Base-by-base conservation (phyloP, 805 yeast genomes). In the Wickerhamiella azymoides region DNA sequence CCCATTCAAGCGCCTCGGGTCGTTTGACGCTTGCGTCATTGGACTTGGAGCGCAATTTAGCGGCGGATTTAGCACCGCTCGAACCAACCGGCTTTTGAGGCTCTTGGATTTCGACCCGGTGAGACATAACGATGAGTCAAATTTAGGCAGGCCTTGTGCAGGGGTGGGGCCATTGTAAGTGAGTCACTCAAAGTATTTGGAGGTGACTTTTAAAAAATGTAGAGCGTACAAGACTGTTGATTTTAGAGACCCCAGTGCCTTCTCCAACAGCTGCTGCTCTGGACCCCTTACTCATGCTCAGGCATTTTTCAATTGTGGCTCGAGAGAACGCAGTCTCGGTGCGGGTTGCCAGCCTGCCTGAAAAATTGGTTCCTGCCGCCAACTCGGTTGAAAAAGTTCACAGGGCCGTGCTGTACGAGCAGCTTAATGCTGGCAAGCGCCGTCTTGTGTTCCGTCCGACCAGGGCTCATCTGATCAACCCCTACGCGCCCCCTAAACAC, bases 31-130 rank as follows among this genome's bases (percentile, higher is more conserved):
- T 3, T 28, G 49, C 28, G 24, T 56, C 64, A 19, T 52, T 50
- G 14, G 67, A 62, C 42, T 54, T 51, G n/a, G 67, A 53, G n/a
- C 69, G 57, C 18, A 65, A 54, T 43, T 58, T 60, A 10, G 69
- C 69, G 1, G 69, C 67, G 9, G 56, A 47, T 16, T 56, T 56
- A 14, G 69, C 69, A 7, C 58, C 61, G 36, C 54, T 63, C 26
- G 66, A 60, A n/a, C 67, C 60, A 16, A 46, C 52, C 5, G 61
- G 62, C 43, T 56, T 59, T 43, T 56, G 57, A 3, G 68, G 69
- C 28, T 64, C 60, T 17, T 56, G 38, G 7, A 41, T 32, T 21
- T 32, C 14, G 32, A 41, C 44, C 14, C 27, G 33, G 8, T 32
- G 44, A 7, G 39, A 21, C 44, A 41, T 41, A 36, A 39, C 27